These are phyloP conservation scores for Malassezia pachydermatis DNA, from an alignment of 1,284 basidiomycete genomes.

Conservation along the genomic window DNA sequence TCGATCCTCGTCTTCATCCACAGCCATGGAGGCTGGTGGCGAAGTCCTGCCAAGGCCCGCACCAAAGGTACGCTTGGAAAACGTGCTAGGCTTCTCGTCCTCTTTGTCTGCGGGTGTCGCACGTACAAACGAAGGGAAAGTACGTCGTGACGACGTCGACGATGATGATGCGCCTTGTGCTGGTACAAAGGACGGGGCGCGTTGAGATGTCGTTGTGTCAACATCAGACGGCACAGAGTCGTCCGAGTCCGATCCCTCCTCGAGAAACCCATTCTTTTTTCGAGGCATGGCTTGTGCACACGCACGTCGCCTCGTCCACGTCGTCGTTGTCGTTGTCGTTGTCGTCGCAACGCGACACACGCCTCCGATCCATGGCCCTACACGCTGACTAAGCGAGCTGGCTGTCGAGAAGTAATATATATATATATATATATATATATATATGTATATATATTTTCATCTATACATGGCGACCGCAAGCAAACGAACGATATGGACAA, in stretches of 20 bases:
- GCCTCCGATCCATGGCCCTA: no score
- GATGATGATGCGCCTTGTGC: no score
- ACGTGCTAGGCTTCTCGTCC: neutral
- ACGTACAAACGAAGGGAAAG: conserved; percentile 6
- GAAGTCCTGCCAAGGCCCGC: conserved; percentile 2
- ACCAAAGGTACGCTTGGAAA: conserved; percentile 2
- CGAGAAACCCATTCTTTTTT: neutral
- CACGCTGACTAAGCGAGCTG: no score
- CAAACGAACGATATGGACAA: no score
- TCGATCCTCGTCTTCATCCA: neutral
- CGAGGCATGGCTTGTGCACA: conserved; percentile 19
- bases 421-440: no score
- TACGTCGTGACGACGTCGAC: neutral
- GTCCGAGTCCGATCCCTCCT: conserved; percentile 16
- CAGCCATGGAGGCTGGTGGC: neutral
- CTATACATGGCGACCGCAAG: no score
- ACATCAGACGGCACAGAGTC: conserved; percentile 8
- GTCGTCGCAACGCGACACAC: no score
- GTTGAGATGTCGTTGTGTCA: neutral
- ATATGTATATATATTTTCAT: no score
- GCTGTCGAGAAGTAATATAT: no score
- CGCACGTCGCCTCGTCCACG: no score
- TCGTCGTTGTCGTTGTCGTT: no score
- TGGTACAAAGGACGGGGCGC: conserved; percentile 10
- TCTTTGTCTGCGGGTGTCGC: conserved; percentile 1